Evolutionary conservation across 352 stramenopile species (phyloP), one percentile per base, ranked within the genome.

Genomic region (Globisporangium solare): DNA sequence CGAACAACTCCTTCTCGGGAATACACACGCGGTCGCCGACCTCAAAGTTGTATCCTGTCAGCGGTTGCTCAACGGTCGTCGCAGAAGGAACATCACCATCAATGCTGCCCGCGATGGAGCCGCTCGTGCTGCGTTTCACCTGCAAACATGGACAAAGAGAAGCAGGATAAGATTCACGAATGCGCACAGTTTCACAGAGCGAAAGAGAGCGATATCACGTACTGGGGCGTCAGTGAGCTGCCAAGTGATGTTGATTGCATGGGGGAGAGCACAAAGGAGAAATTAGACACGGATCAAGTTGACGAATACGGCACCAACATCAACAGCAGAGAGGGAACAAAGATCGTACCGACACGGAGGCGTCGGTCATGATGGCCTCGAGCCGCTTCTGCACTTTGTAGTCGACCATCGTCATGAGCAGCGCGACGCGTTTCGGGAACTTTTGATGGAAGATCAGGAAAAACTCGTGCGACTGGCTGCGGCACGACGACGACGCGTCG

Each of bases 361-460:
- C 14, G 45, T 52, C 54, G 1, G 70, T 70, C 21, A 79, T 68
- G n/a, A 89, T 61, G 41, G 72, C 65, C 56, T 92, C 82, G 10
- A 94, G 79, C 14, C 84, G 79, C 56, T 85, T 84, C 59, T 92
- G 84, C 47, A 91, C 79, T 49, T 94, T 94, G 67, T 86, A 88
- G 60, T 94, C 84, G 35, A 92, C 67, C 42, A 83, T 64, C 10
- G 67, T 79, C 47, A 91, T 75, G 43, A 94, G 56, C 24, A 87
- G 47, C 12, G 76, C 61, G 21, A 82, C 82, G 27, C 79, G 82
- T 57, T 92, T 94, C 20, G 84, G 82, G 49, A 91, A 94, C 24
- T 87, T 77, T 42, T 76, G 74, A 58, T 91, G 78, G 65, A 92
- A 94, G 21, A 70, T 61, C 39, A 71, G 41, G 51, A 91, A 94